A percentile compares a stretch with the other conserved stretches of the same genome.
These are phyloP conservation scores for Jacaranda mimosifolia DNA, from an alignment of 257 asterid genomes.

Conservation along the genomic window DNA sequence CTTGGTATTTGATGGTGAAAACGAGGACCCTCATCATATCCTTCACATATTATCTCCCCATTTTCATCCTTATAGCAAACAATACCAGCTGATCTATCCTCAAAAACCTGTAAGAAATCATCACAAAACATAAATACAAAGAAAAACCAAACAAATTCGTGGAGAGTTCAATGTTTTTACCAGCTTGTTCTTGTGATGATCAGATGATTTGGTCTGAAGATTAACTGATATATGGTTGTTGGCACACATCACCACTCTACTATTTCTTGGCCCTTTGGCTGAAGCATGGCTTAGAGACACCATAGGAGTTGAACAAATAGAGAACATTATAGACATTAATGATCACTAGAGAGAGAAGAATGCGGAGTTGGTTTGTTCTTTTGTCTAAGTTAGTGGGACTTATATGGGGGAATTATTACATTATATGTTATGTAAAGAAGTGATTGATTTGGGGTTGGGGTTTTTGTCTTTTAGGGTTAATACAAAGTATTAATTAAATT, in stretches of 20 bases:
- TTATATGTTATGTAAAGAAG: constrained; percentile 23
- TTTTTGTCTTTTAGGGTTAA: constrained; percentile 28
- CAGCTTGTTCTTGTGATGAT: constrained; percentile 43
- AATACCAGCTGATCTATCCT: constrained; percentile 62
- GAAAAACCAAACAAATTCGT: neutral
- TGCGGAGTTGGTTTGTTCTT: neutral
- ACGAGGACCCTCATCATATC: constrained; percentile 77
- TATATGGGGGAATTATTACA: constrained; percentile 33
- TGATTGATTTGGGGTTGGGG: constrained; percentile 31
- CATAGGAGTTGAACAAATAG: constrained; percentile 35
- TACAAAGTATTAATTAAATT: constrained; percentile 12
- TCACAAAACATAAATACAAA: neutral
- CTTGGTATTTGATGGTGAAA: constrained; percentile 48
- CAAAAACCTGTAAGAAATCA: constrained; percentile 52
- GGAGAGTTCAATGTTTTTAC: neutral
- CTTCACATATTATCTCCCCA: constrained; percentile 76
- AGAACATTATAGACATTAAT: constrained; percentile 57
- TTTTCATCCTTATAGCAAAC: constrained; percentile 67
- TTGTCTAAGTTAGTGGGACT: constrained; percentile 29
- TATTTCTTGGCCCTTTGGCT: constrained; percentile 24
- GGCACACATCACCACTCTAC: constrained; percentile 53
- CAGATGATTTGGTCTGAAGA: constrained; percentile 47
- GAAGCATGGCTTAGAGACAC: constrained; percentile 31
- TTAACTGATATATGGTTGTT: constrained; percentile 41
- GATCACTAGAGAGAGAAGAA: constrained; percentile 18